Base-by-base conservation (phyloP, 805 yeast species). In the Martiniozyma abietophila region DNA sequence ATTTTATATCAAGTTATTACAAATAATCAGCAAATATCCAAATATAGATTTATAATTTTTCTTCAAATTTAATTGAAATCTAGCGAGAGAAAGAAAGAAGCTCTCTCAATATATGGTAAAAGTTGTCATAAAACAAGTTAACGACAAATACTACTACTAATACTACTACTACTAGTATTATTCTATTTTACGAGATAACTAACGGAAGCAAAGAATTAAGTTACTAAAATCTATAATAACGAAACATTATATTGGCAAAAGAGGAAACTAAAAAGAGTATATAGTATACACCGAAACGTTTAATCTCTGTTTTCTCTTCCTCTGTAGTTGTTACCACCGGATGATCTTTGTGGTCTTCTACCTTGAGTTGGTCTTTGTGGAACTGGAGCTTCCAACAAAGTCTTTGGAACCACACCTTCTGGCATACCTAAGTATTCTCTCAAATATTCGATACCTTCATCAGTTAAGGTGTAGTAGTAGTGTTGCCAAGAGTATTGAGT, bases 401-500 rank as follows among this genome's bases (percentile, higher is more conserved):
- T 92, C 69, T 82, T 79, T 65, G 99, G 99, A 69, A 86, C 89
- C 67, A 92, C 81, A 72, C 86, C 94, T 70, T 83, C 94, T 73
- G 98, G 98, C 61, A 92, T 78, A 80, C 88, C 86, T 69, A 92
- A 81, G 84, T 86, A 92, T 66, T 84, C 86, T 75, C 96, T 83
- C 64, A 92, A 81, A 82, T 74, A 92, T 65, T 86, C 95, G 52
- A 92, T 89, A 80, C 99, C 99, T 72, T 84, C 96, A 65, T 92
- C 97, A 65, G 97, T 92, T 66, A 92, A 82, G 76, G 98, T 85
- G 94, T 92, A 92, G 95, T 92, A 92, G 76, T 92, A 92, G 80
- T 85, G 85, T 80, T 88, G 96, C 99, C 99, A 92, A 62, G 97
- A 89, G 81, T 89, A 92, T 74, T 86, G 97, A 59, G 99, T 92